These are phyloP conservation scores for Aureobasidium sp. DNA, from an alignment of 2,329 filamentous ascomycete species.

Conservation along the genomic window DNA sequence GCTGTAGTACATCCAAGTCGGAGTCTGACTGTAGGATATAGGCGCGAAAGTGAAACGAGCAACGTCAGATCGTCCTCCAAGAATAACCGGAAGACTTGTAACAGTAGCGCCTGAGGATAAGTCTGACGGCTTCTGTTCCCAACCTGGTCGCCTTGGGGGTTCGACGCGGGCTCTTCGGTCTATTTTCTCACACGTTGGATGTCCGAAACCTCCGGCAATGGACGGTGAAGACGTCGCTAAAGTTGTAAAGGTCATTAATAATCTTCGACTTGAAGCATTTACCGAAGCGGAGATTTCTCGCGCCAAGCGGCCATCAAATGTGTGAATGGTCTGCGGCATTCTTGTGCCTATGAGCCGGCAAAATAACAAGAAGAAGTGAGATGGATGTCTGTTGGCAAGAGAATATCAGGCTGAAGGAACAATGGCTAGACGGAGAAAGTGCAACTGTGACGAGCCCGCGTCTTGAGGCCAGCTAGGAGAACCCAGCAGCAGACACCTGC, in stretches of 20 bases:
- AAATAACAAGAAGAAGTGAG: background rate
- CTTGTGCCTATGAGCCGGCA: slow-evolving; percentile 2
- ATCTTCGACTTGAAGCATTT: background rate
- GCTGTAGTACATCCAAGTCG: background rate
- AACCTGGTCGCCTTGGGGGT: background rate
- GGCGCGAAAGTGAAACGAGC: background rate
- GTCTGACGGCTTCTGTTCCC: background rate
- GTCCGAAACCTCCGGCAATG: slow-evolving; percentile 5
- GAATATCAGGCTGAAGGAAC: slow-evolving; percentile 9
- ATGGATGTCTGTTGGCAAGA: background rate
- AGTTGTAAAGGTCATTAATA: slow-evolving; percentile 3
- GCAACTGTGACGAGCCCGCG: background rate
- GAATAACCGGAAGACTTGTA: background rate
- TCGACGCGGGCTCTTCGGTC: background rate
- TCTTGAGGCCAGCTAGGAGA: background rate
- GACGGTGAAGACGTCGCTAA: background rate
- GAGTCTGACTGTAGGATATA: background rate
- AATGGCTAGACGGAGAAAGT: slow-evolving; percentile 12
- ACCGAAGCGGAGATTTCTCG: slow-evolving; percentile 9
- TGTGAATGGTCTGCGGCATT: background rate
- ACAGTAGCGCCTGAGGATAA: background rate
- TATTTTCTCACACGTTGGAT: background rate
- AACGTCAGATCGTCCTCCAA: background rate
- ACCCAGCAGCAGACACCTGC: background rate
- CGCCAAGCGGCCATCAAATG: background rate